A percentile compares a stretch with the other conserved stretches of the same genome.
These are phyloP conservation scores for Halenospora varia DNA, from an alignment of 495 filamentous ascomycete genomes.

Conservation along the genomic window DNA sequence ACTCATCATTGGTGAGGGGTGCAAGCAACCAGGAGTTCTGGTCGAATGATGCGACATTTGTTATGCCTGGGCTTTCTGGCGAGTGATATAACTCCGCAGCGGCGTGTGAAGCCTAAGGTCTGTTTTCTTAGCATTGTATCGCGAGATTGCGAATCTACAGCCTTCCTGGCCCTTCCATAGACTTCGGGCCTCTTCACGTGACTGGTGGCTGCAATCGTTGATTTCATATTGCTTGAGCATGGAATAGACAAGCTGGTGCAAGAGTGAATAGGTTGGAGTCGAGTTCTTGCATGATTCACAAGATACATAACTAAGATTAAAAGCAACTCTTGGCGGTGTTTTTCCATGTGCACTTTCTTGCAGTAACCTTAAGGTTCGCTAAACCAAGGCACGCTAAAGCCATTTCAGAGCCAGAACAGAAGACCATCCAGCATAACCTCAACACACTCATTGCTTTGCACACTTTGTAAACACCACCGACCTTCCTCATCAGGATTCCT, in stretches of 20 bases:
- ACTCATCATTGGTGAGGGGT: background rate
- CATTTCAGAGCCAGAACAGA: background rate
- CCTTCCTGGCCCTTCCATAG: background rate
- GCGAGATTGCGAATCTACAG: background rate
- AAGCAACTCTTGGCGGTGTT: too few species aligned
- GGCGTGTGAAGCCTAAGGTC: background rate
- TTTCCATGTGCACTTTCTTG: too few species aligned
- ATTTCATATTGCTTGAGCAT: too few species aligned
- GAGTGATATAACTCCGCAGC: background rate
- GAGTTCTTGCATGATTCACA: too few species aligned
- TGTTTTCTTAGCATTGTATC: background rate
- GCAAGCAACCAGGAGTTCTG: background rate
- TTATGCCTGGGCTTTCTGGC: background rate
- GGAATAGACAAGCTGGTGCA: too few species aligned
- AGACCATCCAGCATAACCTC: background rate
- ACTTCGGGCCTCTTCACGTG: too few species aligned
- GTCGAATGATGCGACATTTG: constrained; percentile 10
- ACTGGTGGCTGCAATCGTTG: too few species aligned
- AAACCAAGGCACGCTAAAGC: too few species aligned
- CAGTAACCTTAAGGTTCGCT: too few species aligned
- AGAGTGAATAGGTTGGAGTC: too few species aligned
- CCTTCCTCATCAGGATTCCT: background rate
- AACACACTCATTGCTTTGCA: constrained; percentile 1
- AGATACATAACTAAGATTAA: too few species aligned
- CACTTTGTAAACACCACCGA: constrained; percentile 2